These are phyloP conservation scores for Kwoniella pini DNA, from an alignment of 768 basidiomycete species.

Conservation along the genomic window DNA sequence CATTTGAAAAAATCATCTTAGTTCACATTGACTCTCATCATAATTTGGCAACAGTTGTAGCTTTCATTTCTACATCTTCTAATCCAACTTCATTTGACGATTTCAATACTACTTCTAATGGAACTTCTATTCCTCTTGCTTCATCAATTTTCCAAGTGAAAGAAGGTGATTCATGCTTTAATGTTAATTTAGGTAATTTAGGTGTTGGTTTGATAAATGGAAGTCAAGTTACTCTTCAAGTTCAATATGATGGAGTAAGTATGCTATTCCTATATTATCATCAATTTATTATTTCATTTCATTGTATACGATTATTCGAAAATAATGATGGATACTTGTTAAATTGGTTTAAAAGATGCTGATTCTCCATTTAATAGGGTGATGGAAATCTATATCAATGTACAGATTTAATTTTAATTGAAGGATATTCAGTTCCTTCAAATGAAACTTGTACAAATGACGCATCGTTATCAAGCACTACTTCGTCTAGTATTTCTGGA, in stretches of 20 bases:
- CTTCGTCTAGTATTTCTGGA: not conserved
- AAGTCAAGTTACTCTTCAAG: constrained; percentile 71
- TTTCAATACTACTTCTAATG: constrained; percentile 60
- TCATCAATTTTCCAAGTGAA: constrained; percentile 40
- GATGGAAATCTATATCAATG: constrained; percentile 76
- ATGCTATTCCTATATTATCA: not conserved
- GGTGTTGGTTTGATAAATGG: constrained; percentile 64
- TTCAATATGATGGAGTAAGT: constrained; percentile 43
- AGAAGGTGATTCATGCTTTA: constrained; percentile 68
- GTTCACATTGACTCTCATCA: constrained; percentile 27
- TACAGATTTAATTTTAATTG: constrained; percentile 72
- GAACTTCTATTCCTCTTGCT: constrained; percentile 36
- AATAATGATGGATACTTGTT: no score
- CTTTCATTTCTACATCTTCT: constrained; percentile 54
- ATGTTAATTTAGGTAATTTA: constrained; percentile 63
- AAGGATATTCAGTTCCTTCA: constrained; percentile 60
- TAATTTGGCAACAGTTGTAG: constrained; percentile 59
- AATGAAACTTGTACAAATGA: constrained; percentile 49
- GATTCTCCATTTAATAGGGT: constrained; percentile 57
- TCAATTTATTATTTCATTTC: not conserved
- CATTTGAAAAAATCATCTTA: no score
- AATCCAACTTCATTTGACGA: constrained; percentile 67
- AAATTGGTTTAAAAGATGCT: no score
- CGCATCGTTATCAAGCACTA: constrained; percentile 10
- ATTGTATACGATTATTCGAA: no score